Evolutionary conservation across 2,329 filamentous ascomycete genomes (phyloP), one percentile per base, ranked within the genome.

Genomic region (Fusarium abutilonis): DNA sequence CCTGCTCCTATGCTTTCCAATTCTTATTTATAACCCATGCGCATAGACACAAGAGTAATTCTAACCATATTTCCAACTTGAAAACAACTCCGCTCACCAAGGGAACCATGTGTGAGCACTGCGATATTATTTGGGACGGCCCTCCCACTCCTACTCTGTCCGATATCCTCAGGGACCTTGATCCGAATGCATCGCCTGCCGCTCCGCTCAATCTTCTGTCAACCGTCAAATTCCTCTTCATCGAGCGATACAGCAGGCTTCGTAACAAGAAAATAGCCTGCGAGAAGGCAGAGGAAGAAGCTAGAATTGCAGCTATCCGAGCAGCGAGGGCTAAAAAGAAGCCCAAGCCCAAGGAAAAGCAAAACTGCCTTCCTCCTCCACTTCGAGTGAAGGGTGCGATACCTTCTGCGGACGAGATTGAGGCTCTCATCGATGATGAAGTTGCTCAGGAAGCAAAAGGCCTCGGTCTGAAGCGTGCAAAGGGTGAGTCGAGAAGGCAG

Each of bases 181-280:
- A 54, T 28, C 29, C 19, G 7, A n/a, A 28, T n/a, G 44, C 34
- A 11, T 38, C 52, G 2, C 61, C 56, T 35, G 40, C 36, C 21
- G 54, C 59, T 10, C 61, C 62, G 7, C 57, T 19, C 7, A 48
- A 65, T 17, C 15, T 65, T 11, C 35, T 63, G 10, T 63, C 61
- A 8, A 55, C 45, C 4, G 61, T 59, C 41, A 47, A 48, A 9
- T 31, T 34, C 9, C 34, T 64, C 29, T 65, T 65, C 36, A 21
- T 19, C 21, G 26, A 15, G 6, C 56, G 56, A 17, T 28, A 28
- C 10, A 28, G 40, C 9, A 28, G 17, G 13, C 41, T 54, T 13
- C 45, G 28, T 6, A 17, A 19, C 15, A 48, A 54, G 10, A 21
- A 6, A 8, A 23, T 36, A 15, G 52, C 42, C 15, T 36, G 38